Percentiles rank a stretch among this genome's conserved stretches.
Evolutionary conservation across 2,329 filamentous ascomycete genomes (phyloP).

Genomic region (Trichoderma polysporum): DNA sequence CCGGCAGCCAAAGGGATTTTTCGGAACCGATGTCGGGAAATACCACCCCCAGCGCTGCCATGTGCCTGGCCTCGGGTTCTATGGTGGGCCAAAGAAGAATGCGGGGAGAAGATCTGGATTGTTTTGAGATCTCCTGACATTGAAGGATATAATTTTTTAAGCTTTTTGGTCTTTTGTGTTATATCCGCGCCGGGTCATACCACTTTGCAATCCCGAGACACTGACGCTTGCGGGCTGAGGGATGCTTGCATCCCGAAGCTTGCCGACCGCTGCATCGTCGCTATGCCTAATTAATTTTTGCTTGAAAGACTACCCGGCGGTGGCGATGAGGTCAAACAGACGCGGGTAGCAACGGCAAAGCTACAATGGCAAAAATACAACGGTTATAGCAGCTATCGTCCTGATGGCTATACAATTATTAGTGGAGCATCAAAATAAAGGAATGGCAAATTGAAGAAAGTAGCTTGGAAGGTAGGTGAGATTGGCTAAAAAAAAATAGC

Average conservation of each 20-base stretch:
- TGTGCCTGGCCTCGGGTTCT: conserved; percentile 14
- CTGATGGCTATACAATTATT: too few species aligned
- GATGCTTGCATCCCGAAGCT: conserved; percentile 8
- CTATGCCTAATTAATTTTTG: background rate
- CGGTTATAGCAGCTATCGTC: background rate
- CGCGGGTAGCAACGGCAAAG: conserved; percentile 4
- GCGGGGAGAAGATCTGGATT: conserved; percentile 15
- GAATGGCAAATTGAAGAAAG: background rate
- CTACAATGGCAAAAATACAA: background rate
- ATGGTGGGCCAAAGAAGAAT: conserved; percentile 18
- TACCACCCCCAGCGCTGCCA: conserved; percentile 14
- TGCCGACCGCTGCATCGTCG: background rate
- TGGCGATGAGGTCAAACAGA: background rate
- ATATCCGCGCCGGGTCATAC: background rate
- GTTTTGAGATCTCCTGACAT: conserved; percentile 3
- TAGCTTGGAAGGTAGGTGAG: background rate
- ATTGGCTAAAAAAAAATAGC: background rate
- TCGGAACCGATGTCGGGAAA: conserved; percentile 25
- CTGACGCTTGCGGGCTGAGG: background rate
- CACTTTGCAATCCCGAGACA: conserved; percentile 1
- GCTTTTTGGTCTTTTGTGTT: background rate
- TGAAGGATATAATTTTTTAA: background rate
- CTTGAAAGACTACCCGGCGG: background rate
- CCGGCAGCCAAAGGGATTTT: conserved; percentile 29
- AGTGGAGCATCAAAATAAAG: background rate